Evolutionary conservation across 2,329 filamentous ascomycete genomes (phyloP).

Genomic region (Curvularia sp.): DNA sequence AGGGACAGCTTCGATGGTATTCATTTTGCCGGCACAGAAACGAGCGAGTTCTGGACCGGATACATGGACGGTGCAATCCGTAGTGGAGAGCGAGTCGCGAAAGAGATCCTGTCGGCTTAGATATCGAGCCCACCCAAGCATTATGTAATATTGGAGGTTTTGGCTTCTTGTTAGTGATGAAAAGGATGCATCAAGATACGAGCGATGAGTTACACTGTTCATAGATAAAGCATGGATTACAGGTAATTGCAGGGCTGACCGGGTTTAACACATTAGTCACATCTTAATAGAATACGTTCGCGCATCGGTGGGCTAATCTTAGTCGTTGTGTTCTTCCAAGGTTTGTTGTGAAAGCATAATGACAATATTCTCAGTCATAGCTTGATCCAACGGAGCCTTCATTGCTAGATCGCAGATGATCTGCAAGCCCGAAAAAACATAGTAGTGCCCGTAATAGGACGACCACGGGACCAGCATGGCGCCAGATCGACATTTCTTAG

Average conservation of each 20-base stretch:
- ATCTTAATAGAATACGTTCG: not conserved
- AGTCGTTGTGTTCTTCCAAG: not conserved
- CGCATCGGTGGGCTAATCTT: not conserved
- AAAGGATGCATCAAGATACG: not conserved
- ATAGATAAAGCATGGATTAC: not conserved
- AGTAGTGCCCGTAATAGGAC: too few relatives aligned
- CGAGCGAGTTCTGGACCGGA: slow-evolving; percentile 61
- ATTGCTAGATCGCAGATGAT: too few relatives aligned
- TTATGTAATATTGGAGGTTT: not conserved
- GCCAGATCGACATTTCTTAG: not conserved
- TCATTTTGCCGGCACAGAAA: slow-evolving; percentile 65
- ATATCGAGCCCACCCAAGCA: not conserved
- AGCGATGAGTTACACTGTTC: not conserved
- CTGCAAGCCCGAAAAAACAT: too few relatives aligned
- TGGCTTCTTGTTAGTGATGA: not conserved
- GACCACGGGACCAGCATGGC: too few relatives aligned
- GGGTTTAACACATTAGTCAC: not conserved
- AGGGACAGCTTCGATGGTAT: slow-evolving; percentile 47
- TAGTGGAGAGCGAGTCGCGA: slow-evolving; percentile 58
- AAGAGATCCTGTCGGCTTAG: slow-evolving; percentile 48
- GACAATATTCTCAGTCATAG: too few relatives aligned
- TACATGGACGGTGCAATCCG: slow-evolving; percentile 67
- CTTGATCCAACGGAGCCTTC: too few relatives aligned
- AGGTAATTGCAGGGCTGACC: not conserved
- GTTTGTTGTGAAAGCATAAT: not conserved